Base-by-base conservation (phyloP, 371 early-diverging fungal species). In the Syncephalastrum monosporum region DNA sequence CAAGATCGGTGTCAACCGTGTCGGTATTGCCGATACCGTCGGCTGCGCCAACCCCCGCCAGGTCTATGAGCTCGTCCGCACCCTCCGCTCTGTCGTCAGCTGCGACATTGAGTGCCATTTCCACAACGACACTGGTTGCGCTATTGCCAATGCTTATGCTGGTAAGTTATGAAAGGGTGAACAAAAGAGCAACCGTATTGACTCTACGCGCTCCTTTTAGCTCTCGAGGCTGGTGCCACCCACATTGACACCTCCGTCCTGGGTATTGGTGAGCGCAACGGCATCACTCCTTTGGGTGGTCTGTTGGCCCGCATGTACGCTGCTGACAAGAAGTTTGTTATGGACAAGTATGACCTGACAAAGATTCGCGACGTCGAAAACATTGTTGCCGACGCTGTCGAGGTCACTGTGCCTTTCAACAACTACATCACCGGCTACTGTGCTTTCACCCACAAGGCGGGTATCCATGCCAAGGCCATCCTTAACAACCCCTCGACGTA, bases 51-150 rank as follows among this genome's bases (percentile, higher is more conserved):
- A 92, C 70, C 95, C 97, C 47, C 89, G 93, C 48, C 97, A 96
- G 79, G 97, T 96, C 16, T 94, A 93, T 59, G 95, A 96, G 60
- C 85, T 96, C 42, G 95, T 96, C 60, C 83, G 89, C 64, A 96
- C 95, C 15, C 80, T 96, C 21, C 87, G 97, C 55, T 82, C 88
- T 53, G 92, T 95, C 41, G 94, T 96, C 43, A 90, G 89, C 57
- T 95, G 95, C 69, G 97, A 96, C 67, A 96, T 96, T 59, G 97
- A 96, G 75, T 91, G 92, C 72, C 97, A 96, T 69, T 96, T 96
- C 86, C 97, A 96, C 81, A 91, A 96, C 71, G 97, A 96, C 74
- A 96, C 97, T 23, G 95, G 95, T 42, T 96, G 97, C 72, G 93
- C 95, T 42, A 93, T 95, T 65, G 95, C 95, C 48, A 96, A 96